Evolutionary conservation across 306 rosid species (phyloP).

Genomic region (Inga oerstediana): DNA sequence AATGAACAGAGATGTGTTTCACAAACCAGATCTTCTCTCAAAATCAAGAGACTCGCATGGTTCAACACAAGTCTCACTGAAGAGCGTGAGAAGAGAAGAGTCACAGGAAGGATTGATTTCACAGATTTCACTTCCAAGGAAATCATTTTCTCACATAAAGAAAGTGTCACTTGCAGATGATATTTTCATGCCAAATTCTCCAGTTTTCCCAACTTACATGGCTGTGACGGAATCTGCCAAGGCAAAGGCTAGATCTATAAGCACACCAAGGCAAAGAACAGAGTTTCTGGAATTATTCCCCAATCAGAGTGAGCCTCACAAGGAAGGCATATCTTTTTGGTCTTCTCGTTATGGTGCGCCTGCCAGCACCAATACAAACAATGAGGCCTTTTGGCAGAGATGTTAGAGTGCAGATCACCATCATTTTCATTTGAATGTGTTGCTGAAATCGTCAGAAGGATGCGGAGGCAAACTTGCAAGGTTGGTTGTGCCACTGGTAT

Average conservation of each 20-base stretch:
- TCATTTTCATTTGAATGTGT: slow-evolving; percentile 14
- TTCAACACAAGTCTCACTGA: slow-evolving; percentile 26
- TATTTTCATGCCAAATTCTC: slow-evolving; percentile 53
- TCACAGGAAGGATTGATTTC: slow-evolving; percentile 41
- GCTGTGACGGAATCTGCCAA: slow-evolving; percentile 64
- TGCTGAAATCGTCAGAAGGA: slow-evolving; percentile 20
- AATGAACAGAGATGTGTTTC: slow-evolving; percentile 30
- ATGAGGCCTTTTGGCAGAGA: slow-evolving; percentile 15
- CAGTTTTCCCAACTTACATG: slow-evolving; percentile 59
- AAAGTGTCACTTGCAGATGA: slow-evolving; percentile 44
- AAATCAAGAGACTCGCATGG: slow-evolving; percentile 27
- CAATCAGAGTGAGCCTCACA: slow-evolving; percentile 33
- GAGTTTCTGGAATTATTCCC: slow-evolving; percentile 44
- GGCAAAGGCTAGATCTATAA: slow-evolving; percentile 68
- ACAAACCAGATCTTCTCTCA: not conserved
- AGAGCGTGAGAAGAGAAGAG: slow-evolving; percentile 31
- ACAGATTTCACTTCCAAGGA: slow-evolving; percentile 48
- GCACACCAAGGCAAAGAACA: slow-evolving; percentile 67
- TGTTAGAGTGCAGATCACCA: slow-evolving; percentile 15
- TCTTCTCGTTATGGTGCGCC: slow-evolving; percentile 47
- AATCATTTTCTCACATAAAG: slow-evolving; percentile 58
- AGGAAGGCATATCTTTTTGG: slow-evolving; percentile 38
- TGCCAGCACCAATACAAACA: slow-evolving; percentile 25
- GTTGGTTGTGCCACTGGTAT: slow-evolving; percentile 17
- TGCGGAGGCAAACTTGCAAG: not conserved